Base-by-base conservation (phyloP, 2,329 filamentous ascomycete genomes). In the Aspergillus texensis region DNA sequence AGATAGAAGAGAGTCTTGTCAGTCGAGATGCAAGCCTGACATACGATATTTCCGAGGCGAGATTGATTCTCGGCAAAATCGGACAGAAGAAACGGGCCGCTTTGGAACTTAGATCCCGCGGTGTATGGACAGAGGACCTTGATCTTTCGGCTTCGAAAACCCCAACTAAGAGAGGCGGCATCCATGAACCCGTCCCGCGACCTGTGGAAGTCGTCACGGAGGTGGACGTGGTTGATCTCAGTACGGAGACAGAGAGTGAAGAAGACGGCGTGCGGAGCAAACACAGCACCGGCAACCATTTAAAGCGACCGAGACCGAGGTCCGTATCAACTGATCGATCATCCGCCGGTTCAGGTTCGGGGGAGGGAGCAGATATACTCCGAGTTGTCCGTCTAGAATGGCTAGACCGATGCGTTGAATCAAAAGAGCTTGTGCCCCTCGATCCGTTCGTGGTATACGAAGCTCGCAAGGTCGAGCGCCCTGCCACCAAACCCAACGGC, bases 11-110 rank as follows among this genome's bases (percentile, higher is more conserved):
- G 30, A 83, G 83, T 26, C 85, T 96, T 11, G 81, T 84, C 4
- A 72, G 76, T 8, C 76, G 79, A 59, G 79, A 80, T 58, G 87
- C 85, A 6, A 84, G 83, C 0, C 74, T 95, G 59, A 94, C 92
- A 0, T 89, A 90, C 63, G 86, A 94, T 74, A 81, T 90, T 58
- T 81, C 83, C 16, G 90, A 94, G 75, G 93, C 93, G 0, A 83
- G 86, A 5, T 77, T 97, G 3, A 82, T 97, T 2, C 75, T 98
- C 34, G 93, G 91, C 2, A 92, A 89, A 68, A 84, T 96, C 39
- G 83, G 83, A 0, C 89, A 87, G 61, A 89, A 86, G 67, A 85
- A 88, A 70, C 85, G 94, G 21, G 92, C 92, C 0, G 83, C 86
- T 54, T 89, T 96, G 70, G 94, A 98, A 77, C 80, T 98, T 65